Conservation (phyloP, 352 stramenopile species). For the Phytophthora agathidicida region DNA sequence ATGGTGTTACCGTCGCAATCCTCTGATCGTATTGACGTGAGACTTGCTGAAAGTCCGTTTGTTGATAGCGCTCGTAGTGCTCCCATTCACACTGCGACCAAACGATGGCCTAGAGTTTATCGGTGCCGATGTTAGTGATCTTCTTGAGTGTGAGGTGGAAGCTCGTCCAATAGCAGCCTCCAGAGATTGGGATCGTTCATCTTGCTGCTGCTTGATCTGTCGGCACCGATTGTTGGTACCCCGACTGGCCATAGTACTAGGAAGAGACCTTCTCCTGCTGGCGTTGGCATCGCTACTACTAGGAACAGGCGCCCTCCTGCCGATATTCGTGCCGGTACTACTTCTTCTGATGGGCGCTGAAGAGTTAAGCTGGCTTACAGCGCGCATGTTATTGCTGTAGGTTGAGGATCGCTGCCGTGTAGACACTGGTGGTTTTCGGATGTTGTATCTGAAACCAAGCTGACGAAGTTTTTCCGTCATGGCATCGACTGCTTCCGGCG, state of each 20-base stretch:
- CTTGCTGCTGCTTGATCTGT: conserved; percentile 35
- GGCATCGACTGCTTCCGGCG: conserved; percentile 19
- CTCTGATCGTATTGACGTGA: conserved; percentile 41
- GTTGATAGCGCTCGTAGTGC: background rate
- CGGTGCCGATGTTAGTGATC: background rate
- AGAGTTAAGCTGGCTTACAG: background rate
- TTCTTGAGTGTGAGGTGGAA: background rate
- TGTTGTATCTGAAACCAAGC: conserved; percentile 34
- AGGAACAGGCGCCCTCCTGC: conserved; percentile 7
- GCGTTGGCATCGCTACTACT: background rate
- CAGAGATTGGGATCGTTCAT: conserved; percentile 46
- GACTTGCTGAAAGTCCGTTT: conserved; percentile 16
- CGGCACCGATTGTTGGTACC: conserved; percentile 6
- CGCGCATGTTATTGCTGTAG: background rate
- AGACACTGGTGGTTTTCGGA: conserved; percentile 1
- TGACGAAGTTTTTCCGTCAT: conserved; percentile 26
- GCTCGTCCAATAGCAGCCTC: conserved; percentile 41
- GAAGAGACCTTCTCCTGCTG: conserved; percentile 5
- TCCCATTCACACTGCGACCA: background rate
- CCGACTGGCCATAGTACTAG: background rate
- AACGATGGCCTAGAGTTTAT: background rate
- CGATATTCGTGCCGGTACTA: background rate
- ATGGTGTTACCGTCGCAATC: conserved; percentile 26
- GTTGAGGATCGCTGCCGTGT: conserved; percentile 2
- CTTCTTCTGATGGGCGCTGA: conserved; percentile 1